phyloP scores from a whole-genome alignment of 352 stramenopile genomes.

The Globisporangium barbulae region DNA sequence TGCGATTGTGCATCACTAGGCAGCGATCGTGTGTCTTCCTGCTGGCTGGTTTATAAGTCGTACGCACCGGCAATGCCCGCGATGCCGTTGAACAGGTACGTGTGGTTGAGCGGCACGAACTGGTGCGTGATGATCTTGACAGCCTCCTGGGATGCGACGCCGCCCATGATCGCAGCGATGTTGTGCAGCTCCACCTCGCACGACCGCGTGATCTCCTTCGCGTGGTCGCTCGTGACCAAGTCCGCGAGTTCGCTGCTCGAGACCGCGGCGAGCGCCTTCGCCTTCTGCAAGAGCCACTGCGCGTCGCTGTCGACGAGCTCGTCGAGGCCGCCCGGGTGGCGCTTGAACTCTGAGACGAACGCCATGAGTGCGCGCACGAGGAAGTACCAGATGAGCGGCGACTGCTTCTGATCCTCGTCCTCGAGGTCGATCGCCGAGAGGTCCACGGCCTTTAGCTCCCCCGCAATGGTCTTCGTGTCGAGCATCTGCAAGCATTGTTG shows the following conservation, averaged over 20 bases:
- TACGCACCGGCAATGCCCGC: slow-evolving; percentile 69
- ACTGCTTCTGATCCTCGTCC: slow-evolving; percentile 83
- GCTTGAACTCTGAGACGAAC: slow-evolving; percentile 49
- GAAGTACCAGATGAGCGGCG: slow-evolving; percentile 95
- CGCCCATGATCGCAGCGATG: slow-evolving; percentile 93
- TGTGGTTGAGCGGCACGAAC: slow-evolving; percentile 97
- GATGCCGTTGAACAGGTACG: slow-evolving; percentile 98
- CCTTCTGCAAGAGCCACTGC: slow-evolving; percentile 55
- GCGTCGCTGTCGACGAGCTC: slow-evolving; percentile 51
- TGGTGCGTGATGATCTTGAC: slow-evolving; percentile 98
- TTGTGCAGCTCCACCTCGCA: slow-evolving; percentile 93
- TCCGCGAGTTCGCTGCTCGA: slow-evolving; percentile 25
- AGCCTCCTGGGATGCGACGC: slow-evolving; percentile 95
- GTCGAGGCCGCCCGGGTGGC: slow-evolving; percentile 81
- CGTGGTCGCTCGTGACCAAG: slow-evolving; percentile 74
- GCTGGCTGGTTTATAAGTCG: slow-evolving; percentile 42
- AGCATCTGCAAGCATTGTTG: slow-evolving; percentile 38
- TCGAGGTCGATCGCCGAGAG: slow-evolving; percentile 70
- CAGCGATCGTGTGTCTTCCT: background rate
- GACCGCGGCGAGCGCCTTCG: slow-evolving; percentile 28
- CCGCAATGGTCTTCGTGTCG: slow-evolving; percentile 71
- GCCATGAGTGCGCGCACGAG: slow-evolving; percentile 78
- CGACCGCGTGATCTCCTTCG: slow-evolving; percentile 91
- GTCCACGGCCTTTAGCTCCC: slow-evolving; percentile 79
- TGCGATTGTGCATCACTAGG: background rate